Evolutionary conservation across 208 protist species (phyloP).

Genomic region (Trichomonas vaginalis): DNA sequence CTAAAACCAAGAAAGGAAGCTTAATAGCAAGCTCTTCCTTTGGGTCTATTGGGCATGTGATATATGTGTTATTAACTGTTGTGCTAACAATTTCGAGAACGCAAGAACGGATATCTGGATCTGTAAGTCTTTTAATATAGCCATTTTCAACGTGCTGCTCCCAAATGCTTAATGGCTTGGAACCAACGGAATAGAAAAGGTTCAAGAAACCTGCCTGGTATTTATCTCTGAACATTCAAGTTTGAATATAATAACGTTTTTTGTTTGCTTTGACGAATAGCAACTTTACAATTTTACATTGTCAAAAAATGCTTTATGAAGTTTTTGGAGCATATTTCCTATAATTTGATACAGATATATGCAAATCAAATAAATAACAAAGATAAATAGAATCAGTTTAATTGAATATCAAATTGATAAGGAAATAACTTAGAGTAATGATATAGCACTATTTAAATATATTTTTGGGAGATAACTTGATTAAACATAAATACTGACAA

Average conservation of each 20-base stretch:
- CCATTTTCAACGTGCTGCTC: constrained; percentile 82
- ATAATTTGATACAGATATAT: too few species aligned
- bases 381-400: too few species aligned
- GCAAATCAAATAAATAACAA: too few species aligned
- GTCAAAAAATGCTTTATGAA: too few species aligned
- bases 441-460: too few species aligned
- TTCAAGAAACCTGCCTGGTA: constrained; percentile 91
- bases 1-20: constrained; percentile 94
- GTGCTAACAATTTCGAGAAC: constrained; percentile 93
- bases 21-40: constrained; percentile 96
- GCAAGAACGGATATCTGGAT: constrained; percentile 91
- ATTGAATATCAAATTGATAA: too few species aligned
- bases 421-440: too few species aligned
- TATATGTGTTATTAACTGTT: constrained; percentile 89
- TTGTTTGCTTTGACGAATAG: too few species aligned
- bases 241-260: background rate
- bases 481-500: too few species aligned
- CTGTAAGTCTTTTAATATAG: constrained; percentile 92
- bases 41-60: constrained; percentile 79
- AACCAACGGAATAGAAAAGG: constrained; percentile 92
- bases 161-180: constrained; percentile 91
- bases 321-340: too few species aligned
- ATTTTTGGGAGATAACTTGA: too few species aligned
- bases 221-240: constrained; percentile 96
- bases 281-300: too few species aligned